Percentiles rank a stretch among this genome's conserved stretches.
phyloP scores from a whole-genome alignment of 1,284 basidiomycete genomes.

The Pyrrhoderma noxium region DNA sequence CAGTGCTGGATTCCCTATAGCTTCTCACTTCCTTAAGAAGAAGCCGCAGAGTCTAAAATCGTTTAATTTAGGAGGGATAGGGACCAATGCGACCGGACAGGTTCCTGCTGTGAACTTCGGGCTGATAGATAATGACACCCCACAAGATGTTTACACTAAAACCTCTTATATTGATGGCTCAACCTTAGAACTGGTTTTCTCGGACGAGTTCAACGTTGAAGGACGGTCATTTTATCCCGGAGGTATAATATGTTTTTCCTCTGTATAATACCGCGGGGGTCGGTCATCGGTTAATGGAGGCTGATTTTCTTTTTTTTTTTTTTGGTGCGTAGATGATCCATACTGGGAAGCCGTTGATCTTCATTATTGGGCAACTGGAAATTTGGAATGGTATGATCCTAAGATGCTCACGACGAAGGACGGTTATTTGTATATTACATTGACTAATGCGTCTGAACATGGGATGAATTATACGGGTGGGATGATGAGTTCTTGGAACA shows the following conservation, averaged over 20 bases:
- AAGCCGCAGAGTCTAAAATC: slow-evolving; percentile 21
- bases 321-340: slow-evolving; percentile 41
- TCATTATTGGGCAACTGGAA: slow-evolving; percentile 60
- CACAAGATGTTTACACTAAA: slow-evolving; percentile 34
- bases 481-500: slow-evolving; percentile 31
- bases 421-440: slow-evolving; percentile 54
- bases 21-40: slow-evolving; percentile 29
- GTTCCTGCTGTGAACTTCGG: slow-evolving; percentile 28
- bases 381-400: slow-evolving; percentile 34
- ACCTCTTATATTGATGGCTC: slow-evolving; percentile 33
- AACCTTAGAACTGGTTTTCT: slow-evolving; percentile 50
- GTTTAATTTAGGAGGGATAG: slow-evolving; percentile 52
- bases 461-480: background rate
- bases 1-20: slow-evolving; percentile 40
- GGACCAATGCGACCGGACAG: slow-evolving; percentile 41
- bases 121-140: slow-evolving; percentile 49
- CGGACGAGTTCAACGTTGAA: slow-evolving; percentile 60
- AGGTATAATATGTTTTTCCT: slow-evolving; percentile 26
- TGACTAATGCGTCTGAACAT: slow-evolving; percentile 33
- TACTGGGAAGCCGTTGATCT: slow-evolving; percentile 66
- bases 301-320: background rate
- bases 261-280: no score
- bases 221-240: slow-evolving; percentile 50
- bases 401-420: slow-evolving; percentile 31
- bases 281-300: background rate